Base-by-base conservation (phyloP, 768 basidiomycete genomes). In the Favolaschia claudopus region DNA sequence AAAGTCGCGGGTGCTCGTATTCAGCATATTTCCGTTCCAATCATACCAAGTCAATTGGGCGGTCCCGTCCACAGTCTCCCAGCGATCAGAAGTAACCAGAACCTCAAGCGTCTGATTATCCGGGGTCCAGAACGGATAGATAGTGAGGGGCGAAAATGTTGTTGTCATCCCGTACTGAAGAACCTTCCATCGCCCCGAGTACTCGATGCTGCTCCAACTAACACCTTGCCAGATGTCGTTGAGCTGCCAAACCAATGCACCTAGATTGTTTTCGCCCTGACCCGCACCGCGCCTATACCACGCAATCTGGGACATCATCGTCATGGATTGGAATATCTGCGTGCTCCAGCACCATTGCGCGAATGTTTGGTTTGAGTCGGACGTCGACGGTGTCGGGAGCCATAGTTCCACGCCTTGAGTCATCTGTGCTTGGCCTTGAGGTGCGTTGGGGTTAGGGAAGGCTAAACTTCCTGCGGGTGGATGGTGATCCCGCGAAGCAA, bases 321-420 rank as follows among this genome's bases (percentile, higher is more conserved):
- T 80, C 77, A 86, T 79, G 19, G 81, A 74, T 62, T 86, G 85
- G 80, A 86, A 86, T 19, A 86, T 62, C 62, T 86, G 85, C 4
- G 85, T 86, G 69, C 82, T 84, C 75, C 78, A 87, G 69, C 83
- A 85, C 85, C 85, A 86, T 65, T 86, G 84, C 0, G 85, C 82
- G 67, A 87, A 86, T 0, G 85, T 86, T 64, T 84, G 79, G 57
- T 87, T 85, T 19, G 78, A 54, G 64, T 84, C 75, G 17, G 77
- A 58, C 1, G 80, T 83, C 14, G 68, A 69, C 3, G 85, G 85
- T 0, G 78, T 81, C 1, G 85, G 84, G 14, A 86, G 77, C 83
- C 84, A 86, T n/a, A 75, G 62, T 56, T 83, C 76, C 36, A 85
- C 85, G 3, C 77, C 83, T 17, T 65, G 58, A 0, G 80, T 76